phyloP scores from a whole-genome alignment of 345 rosid species.

The Leavenworthia alabamica region DNA sequence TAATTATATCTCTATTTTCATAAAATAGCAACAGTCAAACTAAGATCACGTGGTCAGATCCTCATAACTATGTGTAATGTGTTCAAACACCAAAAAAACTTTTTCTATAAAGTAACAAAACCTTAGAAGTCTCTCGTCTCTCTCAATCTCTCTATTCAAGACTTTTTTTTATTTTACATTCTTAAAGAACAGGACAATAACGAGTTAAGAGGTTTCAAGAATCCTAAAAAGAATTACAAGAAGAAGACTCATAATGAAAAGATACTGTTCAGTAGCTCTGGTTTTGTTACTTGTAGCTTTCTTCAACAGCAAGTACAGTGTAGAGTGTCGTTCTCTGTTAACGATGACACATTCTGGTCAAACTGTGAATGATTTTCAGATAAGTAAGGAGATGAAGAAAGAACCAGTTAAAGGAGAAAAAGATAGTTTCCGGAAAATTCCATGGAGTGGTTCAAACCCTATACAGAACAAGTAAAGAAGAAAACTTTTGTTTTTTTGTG shows the following conservation, averaged over 20 bases:
- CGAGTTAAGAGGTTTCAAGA: background rate
- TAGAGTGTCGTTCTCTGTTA: conserved; percentile 23
- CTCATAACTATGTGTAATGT: conserved; percentile 30
- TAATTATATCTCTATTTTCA: conserved; percentile 14
- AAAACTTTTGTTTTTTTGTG: conserved; percentile 3
- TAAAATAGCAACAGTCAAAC: conserved; percentile 22
- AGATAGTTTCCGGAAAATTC: conserved; percentile 24
- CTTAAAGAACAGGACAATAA: no score
- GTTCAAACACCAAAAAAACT: conserved; percentile 6
- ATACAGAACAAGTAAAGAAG: conserved; percentile 34
- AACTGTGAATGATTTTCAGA: conserved; percentile 12
- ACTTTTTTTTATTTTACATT: no score
- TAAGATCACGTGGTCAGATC: conserved; percentile 35
- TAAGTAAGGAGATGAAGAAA: conserved; percentile 14
- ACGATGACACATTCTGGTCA: conserved; percentile 10
- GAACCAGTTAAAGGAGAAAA: conserved; percentile 12
- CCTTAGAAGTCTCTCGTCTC: conserved; percentile 11
- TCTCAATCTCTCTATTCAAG: conserved; percentile 1
- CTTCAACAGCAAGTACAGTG: conserved; percentile 22
- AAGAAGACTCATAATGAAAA: conserved; percentile 18
- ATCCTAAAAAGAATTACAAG: background rate
- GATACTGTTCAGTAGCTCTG: conserved; percentile 10
- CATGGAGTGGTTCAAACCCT: conserved; percentile 29
- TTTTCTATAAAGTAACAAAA: conserved; percentile 13
- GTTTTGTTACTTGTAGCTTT: conserved; percentile 24